These are phyloP conservation scores for Silene uniflora DNA, from an alignment of 148 eudicot species.

Conservation along the genomic window DNA sequence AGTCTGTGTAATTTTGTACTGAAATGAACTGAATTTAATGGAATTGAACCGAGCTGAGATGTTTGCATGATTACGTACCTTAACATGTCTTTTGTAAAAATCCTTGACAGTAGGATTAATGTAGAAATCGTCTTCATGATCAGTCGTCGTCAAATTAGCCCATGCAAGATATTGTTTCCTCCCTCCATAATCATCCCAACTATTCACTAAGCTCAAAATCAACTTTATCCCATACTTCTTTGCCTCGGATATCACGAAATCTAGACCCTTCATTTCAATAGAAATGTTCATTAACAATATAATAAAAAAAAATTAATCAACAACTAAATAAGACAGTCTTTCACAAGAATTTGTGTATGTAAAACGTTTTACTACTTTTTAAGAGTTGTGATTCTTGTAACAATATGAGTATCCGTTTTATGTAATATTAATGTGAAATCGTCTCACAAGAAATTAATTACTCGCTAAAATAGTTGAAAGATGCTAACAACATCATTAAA, in stretches of 20 bases:
- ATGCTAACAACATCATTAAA: no score
- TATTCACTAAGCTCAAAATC: constrained; percentile 52
- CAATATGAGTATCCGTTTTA: no score
- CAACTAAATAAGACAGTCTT: background rate
- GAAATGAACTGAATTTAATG: no score
- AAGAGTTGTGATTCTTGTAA: no score
- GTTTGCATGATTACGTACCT: constrained; percentile 28
- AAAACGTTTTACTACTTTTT: no score
- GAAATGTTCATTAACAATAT: background rate
- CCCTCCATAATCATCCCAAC: constrained; percentile 56
- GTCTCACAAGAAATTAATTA: no score
- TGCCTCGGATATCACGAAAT: constrained; percentile 66
- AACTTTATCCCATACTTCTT: constrained; percentile 53
- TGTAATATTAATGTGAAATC: no score
- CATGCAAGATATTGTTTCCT: constrained; percentile 63
- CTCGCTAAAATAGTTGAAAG: no score
- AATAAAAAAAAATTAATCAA: background rate
- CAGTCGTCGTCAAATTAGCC: constrained; percentile 52
- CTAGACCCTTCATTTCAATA: constrained; percentile 46
- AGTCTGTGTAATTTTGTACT: no score
- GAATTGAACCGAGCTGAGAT: no score
- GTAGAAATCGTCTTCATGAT: constrained; percentile 62
- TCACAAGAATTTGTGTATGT: no score
- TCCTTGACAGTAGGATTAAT: constrained; percentile 47
- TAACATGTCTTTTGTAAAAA: constrained; percentile 57